Conservation (phyloP, 768 basidiomycete genomes). For the Dioszegia crocea region DNA sequence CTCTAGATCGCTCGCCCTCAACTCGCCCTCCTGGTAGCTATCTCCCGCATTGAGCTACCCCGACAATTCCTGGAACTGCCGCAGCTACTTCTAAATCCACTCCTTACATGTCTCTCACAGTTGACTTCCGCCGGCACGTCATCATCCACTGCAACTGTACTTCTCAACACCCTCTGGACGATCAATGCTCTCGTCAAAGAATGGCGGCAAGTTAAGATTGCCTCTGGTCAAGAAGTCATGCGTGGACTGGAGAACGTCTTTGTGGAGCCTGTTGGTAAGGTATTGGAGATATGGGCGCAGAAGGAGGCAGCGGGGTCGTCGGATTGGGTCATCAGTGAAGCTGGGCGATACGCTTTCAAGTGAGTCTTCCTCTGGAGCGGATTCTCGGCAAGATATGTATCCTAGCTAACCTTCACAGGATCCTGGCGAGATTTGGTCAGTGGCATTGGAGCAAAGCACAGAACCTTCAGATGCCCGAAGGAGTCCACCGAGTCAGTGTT, state of each 20-base stretch:
- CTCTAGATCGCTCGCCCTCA: slow-evolving; percentile 46
- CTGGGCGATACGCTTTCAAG: slow-evolving; percentile 35
- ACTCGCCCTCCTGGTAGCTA: slow-evolving; percentile 36
- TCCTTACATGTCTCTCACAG: slow-evolving; percentile 37
- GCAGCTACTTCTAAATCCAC: slow-evolving; percentile 39
- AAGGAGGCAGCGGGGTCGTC: slow-evolving; percentile 10
- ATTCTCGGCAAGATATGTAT: too few relatives aligned
- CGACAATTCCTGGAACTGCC: slow-evolving; percentile 38
- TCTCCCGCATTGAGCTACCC: slow-evolving; percentile 45
- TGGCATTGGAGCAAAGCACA: slow-evolving; percentile 42
- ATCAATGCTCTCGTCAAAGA: slow-evolving; percentile 49
- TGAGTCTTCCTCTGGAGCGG: too few relatives aligned
- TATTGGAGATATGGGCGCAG: slow-evolving; percentile 30
- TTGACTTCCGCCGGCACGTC: slow-evolving; percentile 16
- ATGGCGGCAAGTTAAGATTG: slow-evolving; percentile 45
- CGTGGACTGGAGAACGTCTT: slow-evolving; percentile 33
- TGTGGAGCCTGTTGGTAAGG: slow-evolving; percentile 22
- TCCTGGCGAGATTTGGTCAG: slow-evolving; percentile 36
- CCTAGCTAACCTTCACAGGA: too few relatives aligned
- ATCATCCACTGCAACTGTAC: slow-evolving; percentile 29
- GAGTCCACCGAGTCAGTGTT: slow-evolving; percentile 22
- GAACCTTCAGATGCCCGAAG: slow-evolving; percentile 28
- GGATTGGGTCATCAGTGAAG: slow-evolving; percentile 23
- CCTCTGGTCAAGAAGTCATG: slow-evolving; percentile 42
- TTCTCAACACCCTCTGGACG: slow-evolving; percentile 47